Percentiles rank a stretch among this genome's conserved stretches.
These are phyloP conservation scores for Taiozyma sp. DNA, from an alignment of 1,139 yeast species.

Conservation along the genomic window DNA sequence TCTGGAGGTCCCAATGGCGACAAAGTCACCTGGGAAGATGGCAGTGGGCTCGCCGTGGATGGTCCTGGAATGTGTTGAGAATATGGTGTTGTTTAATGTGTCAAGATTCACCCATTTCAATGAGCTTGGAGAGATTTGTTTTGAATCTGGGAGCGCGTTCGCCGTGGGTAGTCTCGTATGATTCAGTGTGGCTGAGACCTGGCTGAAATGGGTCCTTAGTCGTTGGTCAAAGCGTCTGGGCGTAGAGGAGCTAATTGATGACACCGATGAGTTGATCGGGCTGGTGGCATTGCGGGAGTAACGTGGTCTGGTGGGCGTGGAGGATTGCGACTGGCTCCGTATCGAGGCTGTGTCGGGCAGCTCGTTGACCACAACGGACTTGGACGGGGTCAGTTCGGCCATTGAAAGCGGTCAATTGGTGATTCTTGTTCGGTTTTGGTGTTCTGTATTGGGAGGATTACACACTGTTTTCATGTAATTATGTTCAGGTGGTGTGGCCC, in stretches of 20 bases:
- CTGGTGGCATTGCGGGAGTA: neutral
- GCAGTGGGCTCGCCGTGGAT: slow-evolving; percentile 47
- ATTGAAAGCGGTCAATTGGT: neutral
- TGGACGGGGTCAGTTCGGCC: neutral
- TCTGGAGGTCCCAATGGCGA: slow-evolving; percentile 59
- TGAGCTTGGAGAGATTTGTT: neutral
- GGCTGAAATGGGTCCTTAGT: slow-evolving; percentile 4
- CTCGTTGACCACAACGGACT: slow-evolving; percentile 1
- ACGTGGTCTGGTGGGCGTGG: neutral
- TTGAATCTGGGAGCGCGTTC: neutral
- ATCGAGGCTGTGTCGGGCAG: slow-evolving; percentile 3
- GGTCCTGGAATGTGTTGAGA: slow-evolving; percentile 32
- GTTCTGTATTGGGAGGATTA: neutral
- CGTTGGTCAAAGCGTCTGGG: slow-evolving; percentile 8
- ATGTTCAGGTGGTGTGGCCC: neutral
- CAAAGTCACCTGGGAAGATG: slow-evolving; percentile 44
- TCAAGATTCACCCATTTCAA: slow-evolving; percentile 40
- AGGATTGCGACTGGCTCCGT: neutral
- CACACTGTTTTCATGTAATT: no score
- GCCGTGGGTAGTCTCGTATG: neutral
- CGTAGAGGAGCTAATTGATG: slow-evolving; percentile 2
- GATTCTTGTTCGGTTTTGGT: neutral
- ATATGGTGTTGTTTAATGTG: slow-evolving; percentile 34
- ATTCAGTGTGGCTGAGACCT: neutral
- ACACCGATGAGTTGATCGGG: slow-evolving; percentile 1